Base-by-base conservation (phyloP, 306 rosid species). In the Luffa aegyptiaca region DNA sequence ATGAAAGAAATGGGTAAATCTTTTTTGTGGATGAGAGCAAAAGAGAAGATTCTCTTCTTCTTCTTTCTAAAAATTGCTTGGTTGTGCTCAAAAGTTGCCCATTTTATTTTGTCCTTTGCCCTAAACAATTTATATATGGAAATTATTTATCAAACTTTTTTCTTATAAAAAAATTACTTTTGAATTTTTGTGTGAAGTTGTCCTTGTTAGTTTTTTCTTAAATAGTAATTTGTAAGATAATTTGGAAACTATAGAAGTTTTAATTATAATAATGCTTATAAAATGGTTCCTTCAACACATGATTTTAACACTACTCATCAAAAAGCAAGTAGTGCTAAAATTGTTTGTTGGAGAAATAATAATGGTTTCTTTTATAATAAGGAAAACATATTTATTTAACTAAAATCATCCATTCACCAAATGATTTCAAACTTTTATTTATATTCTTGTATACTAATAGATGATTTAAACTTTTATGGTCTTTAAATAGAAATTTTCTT, bases 21-120 rank as follows among this genome's bases (percentile, higher is more conserved):
- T 62, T 78, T 61, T 78, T 7, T 6, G 81, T 78, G 81, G 73
- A 61, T 78, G 81, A 78, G 74, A 78, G 81, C 61, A 33, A 16
- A 59, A 48, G 74, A 48, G 74, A 78, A 62, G 81, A 78, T 73
- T 73, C 36, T 71, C 11, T 44, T 9, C 3, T 11, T 68, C 75
- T 3, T 16, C 26, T 8, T 39, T 8, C 48, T 9, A 21, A 70
- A 5, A 39, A n/a, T 39, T 68, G 53, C 39, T 45, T 45, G 39
- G 76, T 31, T 73, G 59, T 73, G 21, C 55, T 48, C 26, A 31
- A 26, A 73, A 49, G 21, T 73, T 49, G 61, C 77, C 61, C 5
- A 72, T 31, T 36, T 72, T 16, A 48, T 48, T 42, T 71, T 71
- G 77, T 71, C 77, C 77, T 71, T 69, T 69, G 18, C 35, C 53